These are phyloP conservation scores for Alternaria panax DNA, from an alignment of 2,329 filamentous ascomycete species.

Conservation along the genomic window DNA sequence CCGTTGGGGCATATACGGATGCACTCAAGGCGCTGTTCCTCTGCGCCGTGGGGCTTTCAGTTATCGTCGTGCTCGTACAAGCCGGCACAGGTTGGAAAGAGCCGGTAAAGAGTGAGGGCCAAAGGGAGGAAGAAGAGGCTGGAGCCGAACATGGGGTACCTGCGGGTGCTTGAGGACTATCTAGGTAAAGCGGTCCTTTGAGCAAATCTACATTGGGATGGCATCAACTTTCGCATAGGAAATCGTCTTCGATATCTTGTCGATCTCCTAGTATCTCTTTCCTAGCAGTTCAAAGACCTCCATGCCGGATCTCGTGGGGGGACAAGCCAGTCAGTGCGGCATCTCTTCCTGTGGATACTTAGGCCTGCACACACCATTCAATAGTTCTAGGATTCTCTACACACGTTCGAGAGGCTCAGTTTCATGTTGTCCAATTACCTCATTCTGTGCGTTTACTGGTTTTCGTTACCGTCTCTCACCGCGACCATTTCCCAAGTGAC, in stretches of 20 bases:
- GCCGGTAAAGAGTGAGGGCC: constrained; percentile 32
- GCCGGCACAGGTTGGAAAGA: constrained; percentile 65
- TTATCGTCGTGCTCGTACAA: constrained; percentile 61
- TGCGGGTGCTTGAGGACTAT: constrained; percentile 21
- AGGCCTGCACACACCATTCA: not conserved
- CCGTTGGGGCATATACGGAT: constrained; percentile 62
- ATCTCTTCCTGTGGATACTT: not conserved
- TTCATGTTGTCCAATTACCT: not conserved
- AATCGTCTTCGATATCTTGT: not conserved
- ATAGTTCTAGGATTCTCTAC: not conserved
- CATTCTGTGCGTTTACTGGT: not conserved
- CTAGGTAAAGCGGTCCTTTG: not conserved
- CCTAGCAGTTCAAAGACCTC: not conserved
- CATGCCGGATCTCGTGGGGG: not conserved
- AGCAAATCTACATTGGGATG: not conserved
- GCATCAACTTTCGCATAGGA: not conserved
- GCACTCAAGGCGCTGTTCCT: constrained; percentile 63
- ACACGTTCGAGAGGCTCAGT: not conserved
- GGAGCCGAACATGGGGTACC: constrained; percentile 33
- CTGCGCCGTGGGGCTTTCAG: constrained; percentile 58
- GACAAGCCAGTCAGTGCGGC: not conserved
- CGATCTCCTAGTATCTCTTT: not conserved
- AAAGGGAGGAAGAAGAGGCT: constrained; percentile 27
- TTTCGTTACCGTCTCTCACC: not conserved
- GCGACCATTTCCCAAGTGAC: not conserved